A percentile compares a stretch with the other conserved stretches of the same genome.
Conservation (phyloP, 805 yeast genomes). For the Candida bentonensis region DNA sequence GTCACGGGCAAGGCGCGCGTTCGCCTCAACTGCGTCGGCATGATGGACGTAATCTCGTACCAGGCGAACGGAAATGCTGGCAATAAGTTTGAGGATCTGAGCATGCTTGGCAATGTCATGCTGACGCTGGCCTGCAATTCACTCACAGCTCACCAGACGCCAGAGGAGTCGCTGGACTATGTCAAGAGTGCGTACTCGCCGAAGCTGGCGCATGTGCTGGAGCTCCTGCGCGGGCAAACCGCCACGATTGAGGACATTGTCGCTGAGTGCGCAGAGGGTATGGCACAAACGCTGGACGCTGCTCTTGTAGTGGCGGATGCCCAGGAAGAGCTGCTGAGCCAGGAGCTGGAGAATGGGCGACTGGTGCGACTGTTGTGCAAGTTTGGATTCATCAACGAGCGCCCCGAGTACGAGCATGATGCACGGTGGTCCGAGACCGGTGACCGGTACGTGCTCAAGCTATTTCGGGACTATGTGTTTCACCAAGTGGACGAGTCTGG, state of each 20-base stretch:
- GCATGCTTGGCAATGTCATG: slow-evolving; percentile 40
- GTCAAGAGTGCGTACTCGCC: slow-evolving; percentile 15
- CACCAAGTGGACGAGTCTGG: slow-evolving; percentile 73
- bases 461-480: slow-evolving; percentile 76
- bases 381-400: slow-evolving; percentile 60
- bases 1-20: slow-evolving; percentile 60
- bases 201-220: slow-evolving; percentile 12
- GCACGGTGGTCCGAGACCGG: slow-evolving; percentile 62
- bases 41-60: slow-evolving; percentile 42
- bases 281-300: slow-evolving; percentile 11
- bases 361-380: slow-evolving; percentile 71
- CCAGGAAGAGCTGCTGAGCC: slow-evolving; percentile 29
- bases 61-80: slow-evolving; percentile 24
- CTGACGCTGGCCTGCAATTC: slow-evolving; percentile 32
- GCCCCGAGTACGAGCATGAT: slow-evolving; percentile 50
- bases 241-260: slow-evolving; percentile 6
- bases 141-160: slow-evolving; percentile 4
- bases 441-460: slow-evolving; percentile 51
- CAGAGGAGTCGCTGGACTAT: slow-evolving; percentile 8
- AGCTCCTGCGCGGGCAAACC: slow-evolving; percentile 7
- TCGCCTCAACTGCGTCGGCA: slow-evolving; percentile 57
- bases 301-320: slow-evolving; percentile 14
- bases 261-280: slow-evolving; percentile 10
- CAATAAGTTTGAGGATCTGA: slow-evolving; percentile 11
- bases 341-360: slow-evolving; percentile 80